Conservation (phyloP, 169 alveolate genomes). For the Eimeria tenella region DNA sequence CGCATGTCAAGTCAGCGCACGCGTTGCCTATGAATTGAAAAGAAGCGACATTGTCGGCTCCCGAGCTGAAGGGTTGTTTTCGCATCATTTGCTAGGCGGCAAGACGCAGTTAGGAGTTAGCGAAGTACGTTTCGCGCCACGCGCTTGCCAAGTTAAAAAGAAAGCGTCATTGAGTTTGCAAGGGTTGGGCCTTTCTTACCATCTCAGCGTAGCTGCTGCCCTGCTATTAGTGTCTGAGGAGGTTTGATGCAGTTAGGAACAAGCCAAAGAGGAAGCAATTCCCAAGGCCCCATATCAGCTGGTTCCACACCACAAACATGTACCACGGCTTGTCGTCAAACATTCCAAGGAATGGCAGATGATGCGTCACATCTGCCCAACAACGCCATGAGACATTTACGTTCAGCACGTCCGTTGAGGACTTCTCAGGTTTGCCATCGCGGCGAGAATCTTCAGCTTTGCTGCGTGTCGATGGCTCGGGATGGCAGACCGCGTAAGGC, state of each 20-base stretch:
- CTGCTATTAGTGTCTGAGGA: background rate
- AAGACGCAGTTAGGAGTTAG: too few relatives aligned
- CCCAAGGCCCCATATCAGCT: slow-evolving; percentile 42
- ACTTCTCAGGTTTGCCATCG: slow-evolving; percentile 14
- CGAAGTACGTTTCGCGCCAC: background rate
- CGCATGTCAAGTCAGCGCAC: too few relatives aligned
- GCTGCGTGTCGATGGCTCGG: background rate
- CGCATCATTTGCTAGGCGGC: too few relatives aligned
- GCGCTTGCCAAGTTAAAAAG: background rate
- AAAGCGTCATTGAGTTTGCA: background rate
- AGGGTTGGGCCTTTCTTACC: too few relatives aligned
- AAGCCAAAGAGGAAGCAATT: slow-evolving; percentile 38
- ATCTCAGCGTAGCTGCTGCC: too few relatives aligned
- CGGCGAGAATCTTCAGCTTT: background rate
- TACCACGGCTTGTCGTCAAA: slow-evolving; percentile 48
- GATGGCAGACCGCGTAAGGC: slow-evolving; percentile 61
- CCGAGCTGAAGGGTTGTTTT: too few relatives aligned
- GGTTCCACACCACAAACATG: slow-evolving; percentile 48
- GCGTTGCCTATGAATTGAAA: too few relatives aligned
- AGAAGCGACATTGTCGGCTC: too few relatives aligned
- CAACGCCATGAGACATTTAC: slow-evolving; percentile 58
- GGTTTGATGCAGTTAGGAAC: slow-evolving; percentile 43
- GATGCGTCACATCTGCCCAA: slow-evolving; percentile 56
- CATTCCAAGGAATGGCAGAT: slow-evolving; percentile 3
- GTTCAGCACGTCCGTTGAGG: slow-evolving; percentile 47